Percentiles rank a stretch among this genome's conserved stretches.
Evolutionary conservation across 2,329 filamentous ascomycete species (phyloP).

Genomic region (Neonectria hederae): DNA sequence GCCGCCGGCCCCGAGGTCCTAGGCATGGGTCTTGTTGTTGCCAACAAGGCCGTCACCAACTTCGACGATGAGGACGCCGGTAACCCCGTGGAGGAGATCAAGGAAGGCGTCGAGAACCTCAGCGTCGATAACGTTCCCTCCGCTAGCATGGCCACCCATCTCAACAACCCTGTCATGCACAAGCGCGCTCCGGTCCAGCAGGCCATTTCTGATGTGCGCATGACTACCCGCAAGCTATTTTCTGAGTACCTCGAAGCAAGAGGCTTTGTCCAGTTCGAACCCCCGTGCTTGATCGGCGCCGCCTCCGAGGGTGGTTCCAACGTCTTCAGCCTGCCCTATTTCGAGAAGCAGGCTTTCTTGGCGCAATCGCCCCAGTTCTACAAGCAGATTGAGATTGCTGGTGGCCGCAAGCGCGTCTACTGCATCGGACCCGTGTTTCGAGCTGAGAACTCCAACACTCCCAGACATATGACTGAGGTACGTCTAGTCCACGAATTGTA

Average conservation of each 20-base stretch:
- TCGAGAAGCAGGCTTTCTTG: conserved; percentile 82
- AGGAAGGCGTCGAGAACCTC: conserved; percentile 56
- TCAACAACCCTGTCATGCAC: conserved; percentile 93
- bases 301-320: conserved; percentile 93
- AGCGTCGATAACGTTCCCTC: conserved; percentile 65
- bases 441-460: conserved; percentile 87
- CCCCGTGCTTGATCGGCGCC: conserved; percentile 87
- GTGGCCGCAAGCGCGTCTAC: conserved; percentile 79
- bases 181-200: conserved; percentile 91
- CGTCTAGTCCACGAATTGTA: conserved; percentile 19
- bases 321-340: conserved; percentile 91
- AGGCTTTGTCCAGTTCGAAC: conserved; percentile 85
- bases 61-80: conserved; percentile 66
- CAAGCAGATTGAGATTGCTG: conserved; percentile 87
- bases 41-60: conserved; percentile 65
- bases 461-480: conserved; percentile 83
- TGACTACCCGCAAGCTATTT: conserved; percentile 75
- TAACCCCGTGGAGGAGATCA: conserved; percentile 53
- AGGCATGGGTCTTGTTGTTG: conserved; percentile 65
- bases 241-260: conserved; percentile 79
- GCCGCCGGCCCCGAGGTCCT: conserved; percentile 68
- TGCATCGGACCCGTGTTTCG: conserved; percentile 84
- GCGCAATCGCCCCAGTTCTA: conserved; percentile 87
- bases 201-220: conserved; percentile 69
- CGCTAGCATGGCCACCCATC: conserved; percentile 83